Percentiles rank a stretch among this genome's conserved stretches.
Conservation (phyloP, 2,329 filamentous ascomycete species). For the Diaporthe helianthi region DNA sequence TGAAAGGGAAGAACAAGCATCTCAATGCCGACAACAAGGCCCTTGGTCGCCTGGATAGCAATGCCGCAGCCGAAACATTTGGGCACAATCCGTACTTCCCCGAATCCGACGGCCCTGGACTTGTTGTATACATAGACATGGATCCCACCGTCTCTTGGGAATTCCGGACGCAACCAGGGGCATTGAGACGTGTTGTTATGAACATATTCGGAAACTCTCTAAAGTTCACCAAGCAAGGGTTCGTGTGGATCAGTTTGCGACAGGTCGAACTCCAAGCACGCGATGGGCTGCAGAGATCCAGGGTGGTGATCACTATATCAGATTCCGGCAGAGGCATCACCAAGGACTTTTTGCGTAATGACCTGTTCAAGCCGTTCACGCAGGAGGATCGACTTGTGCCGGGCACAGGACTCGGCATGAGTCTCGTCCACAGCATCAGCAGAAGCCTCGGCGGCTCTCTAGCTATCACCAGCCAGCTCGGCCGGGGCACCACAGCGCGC, state of each 20-base stretch:
- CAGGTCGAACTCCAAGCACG: conserved; percentile 25
- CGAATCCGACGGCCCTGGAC: background rate
- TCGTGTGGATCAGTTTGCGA: conserved; percentile 35
- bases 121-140: conserved; percentile 52
- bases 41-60: conserved; percentile 5
- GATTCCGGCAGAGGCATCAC: conserved; percentile 74
- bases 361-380: conserved; percentile 67
- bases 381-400: conserved; percentile 68
- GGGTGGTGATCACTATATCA: conserved; percentile 55
- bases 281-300: conserved; percentile 1
- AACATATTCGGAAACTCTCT: conserved; percentile 61
- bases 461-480: conserved; percentile 56
- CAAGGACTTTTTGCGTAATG: conserved; percentile 64
- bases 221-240: conserved; percentile 53
- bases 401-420: conserved; percentile 70
- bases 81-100: background rate
- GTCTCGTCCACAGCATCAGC: conserved; percentile 67
- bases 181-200: conserved; percentile 58
- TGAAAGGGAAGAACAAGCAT: background rate
- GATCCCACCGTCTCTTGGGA: conserved; percentile 53
- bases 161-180: conserved; percentile 60
- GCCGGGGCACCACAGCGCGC: conserved; percentile 42
- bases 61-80: conserved; percentile 7
- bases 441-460: conserved; percentile 65
- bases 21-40: background rate